A percentile compares a stretch with the other conserved stretches of the same genome.
These are phyloP conservation scores for Cyclotella baltica DNA, from an alignment of 108 stramenopile genomes.

Conservation along the genomic window DNA sequence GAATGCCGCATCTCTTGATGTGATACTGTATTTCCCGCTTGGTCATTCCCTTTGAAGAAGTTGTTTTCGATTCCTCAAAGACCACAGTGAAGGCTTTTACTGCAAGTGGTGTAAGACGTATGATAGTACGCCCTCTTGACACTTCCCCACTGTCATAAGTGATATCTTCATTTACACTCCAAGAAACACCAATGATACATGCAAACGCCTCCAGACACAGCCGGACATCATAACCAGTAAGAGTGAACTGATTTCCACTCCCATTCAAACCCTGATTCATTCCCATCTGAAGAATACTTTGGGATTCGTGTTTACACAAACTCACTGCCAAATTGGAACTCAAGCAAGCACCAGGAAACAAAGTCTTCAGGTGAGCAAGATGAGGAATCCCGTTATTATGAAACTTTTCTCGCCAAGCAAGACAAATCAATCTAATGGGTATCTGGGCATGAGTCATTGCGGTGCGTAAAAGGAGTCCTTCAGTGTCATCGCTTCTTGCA, in stretches of 20 bases:
- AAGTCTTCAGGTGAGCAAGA: neutral
- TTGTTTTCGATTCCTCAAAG: constrained; percentile 73
- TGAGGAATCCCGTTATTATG: constrained; percentile 55
- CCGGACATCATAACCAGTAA: constrained; percentile 36
- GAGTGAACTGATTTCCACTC: constrained; percentile 24
- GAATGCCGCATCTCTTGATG: constrained; percentile 74
- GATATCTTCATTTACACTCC: constrained; percentile 60
- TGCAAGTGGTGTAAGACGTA: constrained; percentile 57
- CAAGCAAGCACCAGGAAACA: constrained; percentile 80
- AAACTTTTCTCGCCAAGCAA: constrained; percentile 70
- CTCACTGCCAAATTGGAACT: constrained; percentile 61
- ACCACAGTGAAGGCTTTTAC: constrained; percentile 59
- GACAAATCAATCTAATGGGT: constrained; percentile 69
- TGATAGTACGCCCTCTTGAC: constrained; percentile 55
- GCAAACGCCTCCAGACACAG: constrained; percentile 76
- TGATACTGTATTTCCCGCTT: constrained; percentile 76
- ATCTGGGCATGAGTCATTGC: constrained; percentile 78
- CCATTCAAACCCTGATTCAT: constrained; percentile 57
- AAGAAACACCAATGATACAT: constrained; percentile 62
- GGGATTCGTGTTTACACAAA: constrained; percentile 65
- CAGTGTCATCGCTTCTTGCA: constrained; percentile 46
- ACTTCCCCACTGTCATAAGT: constrained; percentile 65
- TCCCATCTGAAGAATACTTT: constrained; percentile 58
- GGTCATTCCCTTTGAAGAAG: constrained; percentile 61
- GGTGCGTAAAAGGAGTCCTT: constrained; percentile 57